Conservation (phyloP, 2,329 filamentous ascomycete species). For the Alternaria hordeiaustralica region DNA sequence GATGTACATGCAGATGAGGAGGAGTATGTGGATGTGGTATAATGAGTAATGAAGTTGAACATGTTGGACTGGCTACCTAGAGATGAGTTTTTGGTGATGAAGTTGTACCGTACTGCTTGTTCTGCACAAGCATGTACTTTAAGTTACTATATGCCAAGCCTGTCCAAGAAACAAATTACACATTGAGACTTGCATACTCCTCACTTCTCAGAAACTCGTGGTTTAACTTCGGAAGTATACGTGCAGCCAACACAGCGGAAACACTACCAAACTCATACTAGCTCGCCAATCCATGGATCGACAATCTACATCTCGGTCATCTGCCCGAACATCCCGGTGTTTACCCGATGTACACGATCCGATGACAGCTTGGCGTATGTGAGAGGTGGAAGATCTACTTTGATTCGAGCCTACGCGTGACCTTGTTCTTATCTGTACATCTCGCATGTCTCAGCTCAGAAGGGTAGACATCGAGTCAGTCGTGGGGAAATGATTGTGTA, state of each 20-base stretch:
- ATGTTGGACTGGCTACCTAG: too few relatives aligned
- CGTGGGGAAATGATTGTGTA: not conserved
- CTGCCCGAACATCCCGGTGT: not conserved
- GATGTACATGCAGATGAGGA: too few relatives aligned
- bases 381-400: not conserved
- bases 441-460: accelerated
- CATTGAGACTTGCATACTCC: too few relatives aligned
- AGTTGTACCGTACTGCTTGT: too few relatives aligned
- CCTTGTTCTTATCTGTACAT: accelerated
- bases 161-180: too few relatives aligned
- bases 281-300: too few relatives aligned
- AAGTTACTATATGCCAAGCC: too few relatives aligned
- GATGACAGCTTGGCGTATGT: not conserved
- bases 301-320: not conserved
- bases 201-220: too few relatives aligned
- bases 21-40: not conserved
- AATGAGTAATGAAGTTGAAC: not conserved
- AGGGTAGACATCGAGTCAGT: not conserved
- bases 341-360: not conserved
- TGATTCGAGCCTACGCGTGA: not conserved
- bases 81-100: too few relatives aligned
- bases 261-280: not conserved
- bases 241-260: too few relatives aligned
- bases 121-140: too few relatives aligned
- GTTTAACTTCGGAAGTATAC: too few relatives aligned